A percentile compares a stretch with the other conserved stretches of the same genome.
Conservation (phyloP, 192 early-diverging fungal species). For the Rhizoclosmatium sp. region DNA sequence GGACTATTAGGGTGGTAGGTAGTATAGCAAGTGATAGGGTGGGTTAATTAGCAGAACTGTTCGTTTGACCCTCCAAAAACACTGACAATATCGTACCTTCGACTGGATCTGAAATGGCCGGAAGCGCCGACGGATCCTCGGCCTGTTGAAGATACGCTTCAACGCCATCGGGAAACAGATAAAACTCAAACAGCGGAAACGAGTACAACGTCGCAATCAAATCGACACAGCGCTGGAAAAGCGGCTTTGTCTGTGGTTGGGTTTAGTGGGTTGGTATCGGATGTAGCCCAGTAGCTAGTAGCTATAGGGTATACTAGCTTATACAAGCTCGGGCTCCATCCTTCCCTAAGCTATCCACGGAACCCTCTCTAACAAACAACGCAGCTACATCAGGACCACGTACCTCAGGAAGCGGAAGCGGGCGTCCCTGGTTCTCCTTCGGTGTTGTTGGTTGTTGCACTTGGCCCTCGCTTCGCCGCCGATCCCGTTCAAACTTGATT, state of each 20-base stretch:
- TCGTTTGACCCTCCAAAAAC: no score
- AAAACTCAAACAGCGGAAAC: conserved; percentile 60
- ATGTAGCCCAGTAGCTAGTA: no score
- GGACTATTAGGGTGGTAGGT: neutral
- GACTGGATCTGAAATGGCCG: conserved; percentile 48
- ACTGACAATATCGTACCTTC: conserved; percentile 18
- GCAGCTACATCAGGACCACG: no score
- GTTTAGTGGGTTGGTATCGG: neutral
- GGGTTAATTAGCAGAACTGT: neutral
- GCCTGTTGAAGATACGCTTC: conserved; percentile 25
- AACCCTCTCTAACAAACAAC: no score
- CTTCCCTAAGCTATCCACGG: no score
- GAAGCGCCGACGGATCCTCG: neutral
- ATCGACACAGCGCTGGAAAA: conserved; percentile 55
- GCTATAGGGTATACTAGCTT: no score
- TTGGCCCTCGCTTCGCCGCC: neutral
- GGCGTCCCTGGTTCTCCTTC: no score
- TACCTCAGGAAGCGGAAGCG: no score
- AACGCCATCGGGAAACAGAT: conserved; percentile 59
- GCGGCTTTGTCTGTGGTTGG: conserved; percentile 37
- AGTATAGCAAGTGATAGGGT: neutral
- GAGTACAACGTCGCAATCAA: conserved; percentile 61
- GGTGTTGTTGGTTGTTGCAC: no score
- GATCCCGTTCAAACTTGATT: neutral
- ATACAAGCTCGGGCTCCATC: no score